Evolutionary conservation across 805 yeast genomes (phyloP), one percentile per base, ranked within the genome.

Genomic region (Candida cerambycidarum): DNA sequence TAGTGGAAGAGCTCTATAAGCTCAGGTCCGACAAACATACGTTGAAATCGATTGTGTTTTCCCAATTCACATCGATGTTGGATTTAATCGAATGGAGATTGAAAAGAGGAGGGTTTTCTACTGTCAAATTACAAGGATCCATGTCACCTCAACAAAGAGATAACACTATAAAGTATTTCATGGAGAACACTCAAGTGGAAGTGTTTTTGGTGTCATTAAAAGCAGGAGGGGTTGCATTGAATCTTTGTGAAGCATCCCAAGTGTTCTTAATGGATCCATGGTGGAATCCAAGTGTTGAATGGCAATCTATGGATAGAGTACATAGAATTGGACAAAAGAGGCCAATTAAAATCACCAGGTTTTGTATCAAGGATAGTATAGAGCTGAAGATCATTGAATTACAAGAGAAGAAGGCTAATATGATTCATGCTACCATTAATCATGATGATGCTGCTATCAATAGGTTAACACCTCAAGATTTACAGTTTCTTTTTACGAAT

Each of bases 281-380:
- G 99, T 93, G 99, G 98, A 95, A 93, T 60, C 98, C 98, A 1
- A 85, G 95, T 52, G 93, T 92, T 6, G 99, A 93, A 62, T 93
- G 97, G 89, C 99, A 93, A 62, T 84, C 95, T 39, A 96, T 96
- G 64, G 99, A 93, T 63, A 81, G 99, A 67, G 97, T 93, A 16
- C 98, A 93, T 65, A 80, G 99, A 66, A 93, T 93, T 49, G 97
- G 98, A 5, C 99, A 93, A 62, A 86, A 78, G 54, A 69, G 99
- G 51, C 99, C 99, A 0, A 96, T 93, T 8, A 78, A 88, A 48
- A 89, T 93, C 51, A 89, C 96, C 7, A 76, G 97, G 36, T 81
- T 93, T 57, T 89, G 96, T 52, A 92, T 93, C 39, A 98, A 90
- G 56, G 99, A 93, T 65, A 89, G 97, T 57, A 93, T 93, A 33